phyloP scores from a whole-genome alignment of 352 stramenopile genomes.

The Thalassiosira exigua region DNA sequence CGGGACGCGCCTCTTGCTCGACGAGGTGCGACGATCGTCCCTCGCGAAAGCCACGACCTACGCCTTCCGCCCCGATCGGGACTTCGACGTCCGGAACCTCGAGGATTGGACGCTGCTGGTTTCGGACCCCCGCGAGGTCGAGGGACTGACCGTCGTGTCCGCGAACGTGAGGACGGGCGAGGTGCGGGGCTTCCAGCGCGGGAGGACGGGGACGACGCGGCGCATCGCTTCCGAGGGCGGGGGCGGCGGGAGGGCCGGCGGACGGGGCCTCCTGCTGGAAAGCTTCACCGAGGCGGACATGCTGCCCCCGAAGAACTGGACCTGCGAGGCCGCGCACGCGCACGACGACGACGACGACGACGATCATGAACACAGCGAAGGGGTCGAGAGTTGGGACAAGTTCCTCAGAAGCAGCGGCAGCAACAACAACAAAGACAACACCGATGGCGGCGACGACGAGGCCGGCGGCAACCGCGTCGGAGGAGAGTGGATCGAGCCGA shows the following conservation, averaged over 20 bases:
- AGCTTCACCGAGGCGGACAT: background rate
- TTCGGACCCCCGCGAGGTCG: too few species aligned
- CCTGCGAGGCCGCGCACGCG: background rate
- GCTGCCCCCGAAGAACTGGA: background rate
- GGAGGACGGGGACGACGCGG: background rate
- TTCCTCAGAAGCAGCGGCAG: background rate
- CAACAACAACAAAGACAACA: background rate
- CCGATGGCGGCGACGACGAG: background rate
- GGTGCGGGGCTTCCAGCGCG: constrained; percentile 1
- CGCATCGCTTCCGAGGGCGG: background rate
- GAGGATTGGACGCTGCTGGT: too few species aligned
- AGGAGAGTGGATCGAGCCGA: background rate
- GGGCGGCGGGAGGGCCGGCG: too few species aligned
- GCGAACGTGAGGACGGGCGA: background rate
- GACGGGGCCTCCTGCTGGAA: background rate
- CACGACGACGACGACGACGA: constrained; percentile 1
- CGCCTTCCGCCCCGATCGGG: too few species aligned
- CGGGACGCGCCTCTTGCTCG: too few species aligned
- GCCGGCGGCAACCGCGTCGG: background rate
- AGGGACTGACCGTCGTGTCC: constrained; percentile 5
- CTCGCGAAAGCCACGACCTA: too few species aligned
- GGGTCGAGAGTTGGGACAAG: background rate
- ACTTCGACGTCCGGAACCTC: too few species aligned
- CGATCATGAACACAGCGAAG: constrained; percentile 15
- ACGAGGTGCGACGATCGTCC: too few species aligned